A percentile compares a stretch with the other conserved stretches of the same genome.
Conservation (phyloP, 192 early-diverging fungal species). For the Coemansia pectinata region DNA sequence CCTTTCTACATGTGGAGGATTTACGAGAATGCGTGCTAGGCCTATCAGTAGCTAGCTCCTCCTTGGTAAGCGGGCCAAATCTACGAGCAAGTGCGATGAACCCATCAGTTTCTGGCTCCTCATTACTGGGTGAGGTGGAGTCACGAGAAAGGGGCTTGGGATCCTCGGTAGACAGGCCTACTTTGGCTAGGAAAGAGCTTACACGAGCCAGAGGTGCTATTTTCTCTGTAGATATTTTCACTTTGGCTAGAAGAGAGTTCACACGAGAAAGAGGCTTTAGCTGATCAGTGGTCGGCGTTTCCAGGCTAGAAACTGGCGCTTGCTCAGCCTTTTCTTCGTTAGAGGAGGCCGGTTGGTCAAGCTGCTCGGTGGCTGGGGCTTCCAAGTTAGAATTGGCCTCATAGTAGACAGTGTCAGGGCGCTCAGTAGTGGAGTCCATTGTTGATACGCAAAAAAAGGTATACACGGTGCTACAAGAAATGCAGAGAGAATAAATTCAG, state of each 20-base stretch:
- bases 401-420: background rate
- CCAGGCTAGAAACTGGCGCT: background rate
- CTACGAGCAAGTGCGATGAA: background rate
- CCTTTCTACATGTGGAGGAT: background rate
- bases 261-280: background rate
- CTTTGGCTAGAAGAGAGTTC: background rate
- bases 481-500: background rate
- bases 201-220: background rate
- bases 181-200: background rate
- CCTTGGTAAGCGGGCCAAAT: background rate
- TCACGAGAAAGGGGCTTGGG: background rate
- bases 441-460: background rate
- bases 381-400: background rate
- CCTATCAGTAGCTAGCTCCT: background rate
- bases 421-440: background rate
- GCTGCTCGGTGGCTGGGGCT: background rate
- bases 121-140: background rate
- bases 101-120: background rate
- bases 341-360: background rate
- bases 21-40: background rate
- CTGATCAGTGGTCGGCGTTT: background rate
- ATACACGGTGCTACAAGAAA: no score
- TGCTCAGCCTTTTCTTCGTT: background rate
- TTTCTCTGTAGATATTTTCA: background rate
- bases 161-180: background rate